Percentiles rank a stretch among this genome's conserved stretches.
These are phyloP conservation scores for Arthrobotrys pseudoclavata DNA, from an alignment of 2,329 filamentous ascomycete genomes.

Conservation along the genomic window DNA sequence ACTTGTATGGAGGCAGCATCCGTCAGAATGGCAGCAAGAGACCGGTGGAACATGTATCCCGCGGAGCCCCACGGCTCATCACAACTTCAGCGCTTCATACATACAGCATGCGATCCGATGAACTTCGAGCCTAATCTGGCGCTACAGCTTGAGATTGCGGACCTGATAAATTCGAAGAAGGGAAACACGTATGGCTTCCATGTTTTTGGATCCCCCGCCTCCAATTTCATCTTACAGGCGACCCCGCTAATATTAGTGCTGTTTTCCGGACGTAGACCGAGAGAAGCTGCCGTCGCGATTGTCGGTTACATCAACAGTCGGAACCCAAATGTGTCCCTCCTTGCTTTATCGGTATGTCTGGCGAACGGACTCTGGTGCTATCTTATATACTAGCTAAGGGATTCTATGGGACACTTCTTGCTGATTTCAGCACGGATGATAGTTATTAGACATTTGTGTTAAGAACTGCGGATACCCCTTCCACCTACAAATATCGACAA, in stretches of 20 bases:
- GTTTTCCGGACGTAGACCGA: conserved; percentile 72
- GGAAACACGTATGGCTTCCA: conserved; percentile 77
- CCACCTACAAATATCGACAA: conserved; percentile 97
- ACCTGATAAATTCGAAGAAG: conserved; percentile 97
- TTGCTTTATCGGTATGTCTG: conserved; percentile 78
- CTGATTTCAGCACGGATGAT: conserved; percentile 59
- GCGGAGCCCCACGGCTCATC: conserved; percentile 80
- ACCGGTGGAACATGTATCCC: conserved; percentile 85
- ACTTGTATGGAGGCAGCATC: conserved; percentile 85
- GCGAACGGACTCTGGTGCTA: not conserved
- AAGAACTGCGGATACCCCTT: conserved; percentile 99
- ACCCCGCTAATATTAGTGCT: conserved; percentile 48
- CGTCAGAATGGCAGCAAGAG: conserved; percentile 92
- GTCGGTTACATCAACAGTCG: conserved; percentile 96
- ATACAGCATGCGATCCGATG: conserved; percentile 83
- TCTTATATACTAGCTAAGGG: conserved; percentile 11
- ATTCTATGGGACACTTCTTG: conserved; percentile 19
- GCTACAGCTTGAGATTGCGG: conserved; percentile 93
- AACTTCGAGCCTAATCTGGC: conserved; percentile 99
- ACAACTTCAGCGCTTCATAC: conserved; percentile 91
- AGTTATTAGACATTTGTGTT: conserved; percentile 96
- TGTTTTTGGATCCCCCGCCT: not conserved
- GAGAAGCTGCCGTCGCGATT: conserved; percentile 92
- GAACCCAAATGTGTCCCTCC: conserved; percentile 92
- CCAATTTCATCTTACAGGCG: conserved; percentile 22